A percentile compares a stretch with the other conserved stretches of the same genome.
phyloP scores from a whole-genome alignment of 208 protist species.

The Acanthamoeba healyi region DNA sequence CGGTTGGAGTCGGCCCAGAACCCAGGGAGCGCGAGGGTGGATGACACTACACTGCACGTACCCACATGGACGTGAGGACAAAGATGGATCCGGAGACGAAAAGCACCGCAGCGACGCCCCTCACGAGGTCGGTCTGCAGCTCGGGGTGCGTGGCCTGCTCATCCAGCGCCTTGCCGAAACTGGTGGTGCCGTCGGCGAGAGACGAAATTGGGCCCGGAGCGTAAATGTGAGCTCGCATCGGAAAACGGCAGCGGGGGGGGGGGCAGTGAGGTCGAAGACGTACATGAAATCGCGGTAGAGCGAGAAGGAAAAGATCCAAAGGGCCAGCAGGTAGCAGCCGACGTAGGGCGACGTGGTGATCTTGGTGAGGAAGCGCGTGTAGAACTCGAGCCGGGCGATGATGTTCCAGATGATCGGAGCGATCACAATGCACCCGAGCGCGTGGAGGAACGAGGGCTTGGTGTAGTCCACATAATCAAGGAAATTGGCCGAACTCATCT shows the following conservation, averaged over 20 bases:
- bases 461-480: constrained; percentile 57
- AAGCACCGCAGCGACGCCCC: constrained; percentile 83
- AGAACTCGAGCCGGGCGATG: constrained; percentile 93
- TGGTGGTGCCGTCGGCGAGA: no score
- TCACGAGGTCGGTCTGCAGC: constrained; percentile 76
- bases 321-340: constrained; percentile 93
- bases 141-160: constrained; percentile 81
- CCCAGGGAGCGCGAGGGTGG: constrained; percentile 32
- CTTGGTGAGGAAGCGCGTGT: constrained; percentile 90
- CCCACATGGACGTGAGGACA: constrained; percentile 89
- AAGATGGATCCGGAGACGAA: constrained; percentile 88
- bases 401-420: constrained; percentile 94
- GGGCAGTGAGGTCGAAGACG: background rate
- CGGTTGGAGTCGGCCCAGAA: no score
- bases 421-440: constrained; percentile 87
- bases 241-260: background rate
- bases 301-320: constrained; percentile 91
- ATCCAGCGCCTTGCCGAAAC: constrained; percentile 87
- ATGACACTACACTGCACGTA: background rate
- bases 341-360: constrained; percentile 79
- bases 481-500: constrained; percentile 5
- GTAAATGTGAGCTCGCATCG: background rate
- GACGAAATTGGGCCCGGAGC: no score
- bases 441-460: constrained; percentile 70
- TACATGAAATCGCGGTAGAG: constrained; percentile 91